These are phyloP conservation scores for Rhipidocladum racemiflorum DNA, from an alignment of 176 grass and related monocot species.

Conservation along the genomic window DNA sequence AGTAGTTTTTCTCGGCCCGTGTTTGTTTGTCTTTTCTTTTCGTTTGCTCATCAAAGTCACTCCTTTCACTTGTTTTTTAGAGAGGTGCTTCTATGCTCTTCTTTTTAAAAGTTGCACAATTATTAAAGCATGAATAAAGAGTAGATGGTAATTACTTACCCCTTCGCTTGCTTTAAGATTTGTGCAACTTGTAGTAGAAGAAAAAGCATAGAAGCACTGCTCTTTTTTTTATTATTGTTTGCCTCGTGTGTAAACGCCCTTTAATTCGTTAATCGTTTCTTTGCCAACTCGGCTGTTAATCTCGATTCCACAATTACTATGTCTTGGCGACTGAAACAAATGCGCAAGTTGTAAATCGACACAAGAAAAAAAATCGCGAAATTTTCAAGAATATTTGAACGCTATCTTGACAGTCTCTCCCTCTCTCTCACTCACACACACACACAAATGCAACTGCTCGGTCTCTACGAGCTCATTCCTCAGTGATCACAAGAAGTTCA, in stretches of 20 bases:
- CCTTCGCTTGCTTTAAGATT: too few relatives aligned
- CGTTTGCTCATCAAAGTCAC: not conserved
- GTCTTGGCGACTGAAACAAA: not conserved
- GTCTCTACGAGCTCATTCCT: too few relatives aligned
- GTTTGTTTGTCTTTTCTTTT: not conserved
- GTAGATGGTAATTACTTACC: too few relatives aligned
- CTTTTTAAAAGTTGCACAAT: too few relatives aligned
- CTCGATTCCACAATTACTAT: not conserved
- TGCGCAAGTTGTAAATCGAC: too few relatives aligned
- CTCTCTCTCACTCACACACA: not conserved
- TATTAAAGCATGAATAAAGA: too few relatives aligned
- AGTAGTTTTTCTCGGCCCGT: not conserved
- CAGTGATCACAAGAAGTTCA: too few relatives aligned
- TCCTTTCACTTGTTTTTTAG: not conserved
- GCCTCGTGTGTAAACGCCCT: not conserved
- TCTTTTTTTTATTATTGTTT: not conserved
- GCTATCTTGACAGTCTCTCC: not conserved
- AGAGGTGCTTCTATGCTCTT: too few relatives aligned
- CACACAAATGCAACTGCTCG: not conserved
- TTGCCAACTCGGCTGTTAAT: not conserved
- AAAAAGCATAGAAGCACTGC: too few relatives aligned
- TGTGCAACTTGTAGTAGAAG: too few relatives aligned
- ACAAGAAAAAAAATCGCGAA: not conserved
- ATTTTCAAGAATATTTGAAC: not conserved
- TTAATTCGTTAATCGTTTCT: not conserved